A percentile compares a stretch with the other conserved stretches of the same genome.
These are phyloP conservation scores for Phlebiopsis gigantea DNA, from an alignment of 768 basidiomycete genomes.

Conservation along the genomic window DNA sequence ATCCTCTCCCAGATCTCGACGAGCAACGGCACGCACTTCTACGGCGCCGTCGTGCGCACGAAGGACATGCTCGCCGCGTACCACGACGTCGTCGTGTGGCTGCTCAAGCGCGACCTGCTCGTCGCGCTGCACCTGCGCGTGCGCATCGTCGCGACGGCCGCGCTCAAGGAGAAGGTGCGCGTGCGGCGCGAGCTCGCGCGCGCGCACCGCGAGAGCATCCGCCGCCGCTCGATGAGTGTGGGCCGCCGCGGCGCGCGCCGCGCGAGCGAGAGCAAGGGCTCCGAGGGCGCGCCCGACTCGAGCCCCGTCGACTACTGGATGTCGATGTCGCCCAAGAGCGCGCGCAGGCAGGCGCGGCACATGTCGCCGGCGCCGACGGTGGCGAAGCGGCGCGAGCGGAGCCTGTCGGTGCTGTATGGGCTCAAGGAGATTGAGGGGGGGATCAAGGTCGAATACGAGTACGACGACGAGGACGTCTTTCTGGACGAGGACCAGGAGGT, in stretches of 20 bases:
- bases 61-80: slow-evolving; percentile 67
- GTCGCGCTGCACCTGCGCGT: slow-evolving; percentile 82
- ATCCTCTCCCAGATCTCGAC: slow-evolving; percentile 75
- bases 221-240: slow-evolving; percentile 15
- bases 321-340: slow-evolving; percentile 50
- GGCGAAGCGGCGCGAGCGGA: slow-evolving; percentile 28
- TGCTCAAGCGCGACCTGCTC: slow-evolving; percentile 82
- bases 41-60: slow-evolving; percentile 66
- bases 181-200: slow-evolving; percentile 25
- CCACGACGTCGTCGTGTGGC: slow-evolving; percentile 84
- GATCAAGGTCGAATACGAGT: slow-evolving; percentile 22
- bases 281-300: slow-evolving; percentile 12
- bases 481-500: slow-evolving; percentile 7
- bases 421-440: slow-evolving; percentile 14
- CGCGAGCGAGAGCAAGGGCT: slow-evolving; percentile 11
- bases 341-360: slow-evolving; percentile 39
- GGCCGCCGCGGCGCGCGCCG: slow-evolving; percentile 3
- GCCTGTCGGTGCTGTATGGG: slow-evolving; percentile 23
- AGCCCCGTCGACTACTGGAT: slow-evolving; percentile 37
- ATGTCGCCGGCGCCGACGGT: slow-evolving; percentile 29
- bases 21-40: slow-evolving; percentile 70
- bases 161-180: slow-evolving; percentile 70
- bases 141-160: slow-evolving; percentile 72
- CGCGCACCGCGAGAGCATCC: slow-evolving; percentile 27
- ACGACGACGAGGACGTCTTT: slow-evolving; percentile 24